A percentile compares a stretch with the other conserved stretches of the same genome.
phyloP scores from a whole-genome alignment of 2,329 filamentous ascomycete genomes.

The Scedosporium boydii region DNA sequence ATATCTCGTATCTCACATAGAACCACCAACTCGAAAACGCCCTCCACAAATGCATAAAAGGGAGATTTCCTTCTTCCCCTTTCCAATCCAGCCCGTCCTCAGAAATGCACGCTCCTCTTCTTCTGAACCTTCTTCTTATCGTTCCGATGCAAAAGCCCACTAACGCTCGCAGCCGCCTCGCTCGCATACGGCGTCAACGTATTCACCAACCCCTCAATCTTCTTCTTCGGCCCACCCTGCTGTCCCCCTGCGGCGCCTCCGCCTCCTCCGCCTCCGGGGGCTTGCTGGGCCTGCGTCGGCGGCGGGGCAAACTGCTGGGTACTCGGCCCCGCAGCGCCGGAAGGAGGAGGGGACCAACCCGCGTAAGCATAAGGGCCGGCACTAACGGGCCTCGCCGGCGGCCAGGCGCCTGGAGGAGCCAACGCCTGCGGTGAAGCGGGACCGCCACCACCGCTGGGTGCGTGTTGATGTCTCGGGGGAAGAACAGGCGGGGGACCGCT shows the following conservation, averaged over 20 bases:
- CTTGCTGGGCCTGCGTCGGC: conserved; percentile 14
- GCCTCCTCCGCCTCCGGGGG: conserved; percentile 11
- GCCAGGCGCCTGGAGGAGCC: background rate
- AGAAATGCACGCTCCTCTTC: conserved; percentile 39
- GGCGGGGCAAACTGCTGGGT: conserved; percentile 15
- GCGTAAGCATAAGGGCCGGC: conserved; percentile 25
- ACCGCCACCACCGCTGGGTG: conserved; percentile 20
- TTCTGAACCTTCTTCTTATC: conserved; percentile 33
- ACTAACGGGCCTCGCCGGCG: conserved; percentile 38
- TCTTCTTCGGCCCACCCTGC: conserved; percentile 13
- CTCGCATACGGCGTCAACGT: conserved; percentile 8
- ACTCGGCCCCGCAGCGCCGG: conserved; percentile 17
- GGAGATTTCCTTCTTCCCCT: no score
- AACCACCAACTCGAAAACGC: background rate
- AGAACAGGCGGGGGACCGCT: conserved; percentile 13
- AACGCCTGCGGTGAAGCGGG: background rate
- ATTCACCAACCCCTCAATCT: conserved; percentile 14
- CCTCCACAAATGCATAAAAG: background rate
- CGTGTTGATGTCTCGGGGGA: conserved; percentile 12
- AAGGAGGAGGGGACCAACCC: background rate
- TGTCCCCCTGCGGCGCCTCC: conserved; percentile 10
- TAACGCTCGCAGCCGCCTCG: conserved; percentile 33
- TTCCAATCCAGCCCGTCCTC: background rate
- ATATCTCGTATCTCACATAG: no score
- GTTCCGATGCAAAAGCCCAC: conserved; percentile 30